Percentiles rank a stretch among this genome's conserved stretches.
Conservation (phyloP, 2,329 filamentous ascomycete genomes). For the Ophiostoma perfectum region DNA sequence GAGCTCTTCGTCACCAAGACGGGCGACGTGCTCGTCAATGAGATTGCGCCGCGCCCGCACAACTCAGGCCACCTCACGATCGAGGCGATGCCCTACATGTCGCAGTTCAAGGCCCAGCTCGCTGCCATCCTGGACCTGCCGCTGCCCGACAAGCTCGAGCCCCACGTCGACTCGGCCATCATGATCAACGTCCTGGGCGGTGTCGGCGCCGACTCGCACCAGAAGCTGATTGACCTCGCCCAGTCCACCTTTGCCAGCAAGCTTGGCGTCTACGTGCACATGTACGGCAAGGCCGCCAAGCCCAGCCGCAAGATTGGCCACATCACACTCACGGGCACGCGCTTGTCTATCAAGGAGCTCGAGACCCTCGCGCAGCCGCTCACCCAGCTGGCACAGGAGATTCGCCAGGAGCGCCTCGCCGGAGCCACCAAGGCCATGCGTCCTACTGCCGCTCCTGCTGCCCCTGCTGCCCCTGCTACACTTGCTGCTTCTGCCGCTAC, state of each 20-base stretch:
- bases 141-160: conserved; percentile 49
- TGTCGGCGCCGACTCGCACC: conserved; percentile 58
- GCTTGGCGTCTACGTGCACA: conserved; percentile 61
- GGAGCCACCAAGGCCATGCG: conserved; percentile 38
- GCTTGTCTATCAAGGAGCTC: conserved; percentile 56
- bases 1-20: conserved; percentile 87
- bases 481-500: neutral
- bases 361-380: conserved; percentile 59
- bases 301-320: conserved; percentile 94
- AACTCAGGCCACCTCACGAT: conserved; percentile 96
- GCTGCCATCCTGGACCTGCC: conserved; percentile 71
- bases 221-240: conserved; percentile 44
- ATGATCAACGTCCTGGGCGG: conserved; percentile 81
- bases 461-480: conserved; percentile 18
- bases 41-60: conserved; percentile 75
- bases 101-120: conserved; percentile 88
- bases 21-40: conserved; percentile 69
- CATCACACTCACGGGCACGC: conserved; percentile 70
- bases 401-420: conserved; percentile 51
- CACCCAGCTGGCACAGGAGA: conserved; percentile 57
- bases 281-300: conserved; percentile 87
- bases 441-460: conserved; percentile 27
- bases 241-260: conserved; percentile 40
- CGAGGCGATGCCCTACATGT: conserved; percentile 77
- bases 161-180: conserved; percentile 57